Evolutionary conservation across 371 early-diverging fungal genomes (phyloP), one percentile per base, ranked within the genome.

Genomic region (Hamiltosporidium magnivora): DNA sequence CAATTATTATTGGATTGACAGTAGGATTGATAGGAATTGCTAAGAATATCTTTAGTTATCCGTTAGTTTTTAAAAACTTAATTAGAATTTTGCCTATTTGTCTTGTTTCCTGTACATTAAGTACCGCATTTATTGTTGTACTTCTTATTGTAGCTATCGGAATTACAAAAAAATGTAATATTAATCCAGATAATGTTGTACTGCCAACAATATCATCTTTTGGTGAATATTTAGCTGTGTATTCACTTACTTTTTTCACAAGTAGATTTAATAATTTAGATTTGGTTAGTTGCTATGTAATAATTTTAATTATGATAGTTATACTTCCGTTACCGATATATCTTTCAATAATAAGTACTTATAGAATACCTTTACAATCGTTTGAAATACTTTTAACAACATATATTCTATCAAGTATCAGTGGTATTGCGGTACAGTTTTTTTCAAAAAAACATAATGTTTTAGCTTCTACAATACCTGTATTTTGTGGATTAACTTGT

Each of bases 131-230:
- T 42, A 75, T 79, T 40, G 66, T 79, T 42, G n/a, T 77, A 1
- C 66, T 65, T 9, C 61, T 79, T 2, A 41, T 77, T 38, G 1
- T 67, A 37, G 63, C 77, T 9, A 70, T 81, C 25, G 63, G 68
- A 46, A 0, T 74, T 3, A 54, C 71, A 1, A 41, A 64, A 52
- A 1, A 37, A 11, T 38, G 75, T 44, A 42, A 64, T 1, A 70
- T 76, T 42, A 70, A 76, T 60, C 71, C 78, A 40, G 79, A 81
- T 44, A 79, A 81, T 54, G 62, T 81, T 54, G 42, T 81, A 38
- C 64, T 81, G 3, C 81, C 81, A 38, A 42, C 66, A 9, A 70
- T 81, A 61, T 64, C 72, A 3, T 64, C 78, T 9, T 54, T 78
- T 8, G 58, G 68, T n/a, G 81, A 81, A 64, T 72, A 68, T 55